These are phyloP conservation scores for Pseudogymnoascus sp. DNA, from an alignment of 2,329 filamentous ascomycete species.

Conservation along the genomic window DNA sequence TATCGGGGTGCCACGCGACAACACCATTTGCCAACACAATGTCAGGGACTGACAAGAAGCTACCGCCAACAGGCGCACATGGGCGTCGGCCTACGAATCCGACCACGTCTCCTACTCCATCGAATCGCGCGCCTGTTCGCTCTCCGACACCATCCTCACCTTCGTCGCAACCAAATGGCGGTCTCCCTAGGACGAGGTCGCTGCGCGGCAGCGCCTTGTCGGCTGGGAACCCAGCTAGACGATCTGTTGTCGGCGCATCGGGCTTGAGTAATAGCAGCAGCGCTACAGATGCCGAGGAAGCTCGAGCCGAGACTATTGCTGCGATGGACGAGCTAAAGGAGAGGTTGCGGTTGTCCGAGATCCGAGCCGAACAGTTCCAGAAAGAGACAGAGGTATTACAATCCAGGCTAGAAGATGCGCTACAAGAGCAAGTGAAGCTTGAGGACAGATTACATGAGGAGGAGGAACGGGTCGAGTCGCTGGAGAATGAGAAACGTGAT, in stretches of 20 bases:
- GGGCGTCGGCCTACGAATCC: conserved; percentile 3
- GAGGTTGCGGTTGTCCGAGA: conserved; percentile 74
- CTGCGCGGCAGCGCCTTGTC: conserved; percentile 12
- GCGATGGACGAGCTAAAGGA: conserved; percentile 80
- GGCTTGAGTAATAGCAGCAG: conserved; percentile 27
- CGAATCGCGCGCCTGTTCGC: conserved; percentile 1
- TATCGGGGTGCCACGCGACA: conserved; percentile 9
- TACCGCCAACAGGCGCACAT: conserved; percentile 6
- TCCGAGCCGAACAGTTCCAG: conserved; percentile 67
- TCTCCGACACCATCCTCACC: conserved; percentile 7
- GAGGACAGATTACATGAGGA: conserved; percentile 85
- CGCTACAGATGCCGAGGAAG: conserved; percentile 54
- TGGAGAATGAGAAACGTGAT: conserved; percentile 82
- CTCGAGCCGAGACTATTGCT: conserved; percentile 71
- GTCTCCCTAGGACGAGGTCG: conserved; percentile 9
- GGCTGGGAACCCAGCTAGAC: conserved; percentile 2
- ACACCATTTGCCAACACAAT: conserved; percentile 6
- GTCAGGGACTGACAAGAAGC: conserved; percentile 12
- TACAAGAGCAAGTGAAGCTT: conserved; percentile 74
- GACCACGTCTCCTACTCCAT: conserved; percentile 4
- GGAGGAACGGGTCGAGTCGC: conserved; percentile 72
- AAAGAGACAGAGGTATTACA: conserved; percentile 83
- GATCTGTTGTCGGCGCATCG: conserved; percentile 21
- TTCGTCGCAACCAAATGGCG: conserved; percentile 12
- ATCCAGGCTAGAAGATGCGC: conserved; percentile 75